Percentiles rank a stretch among this genome's conserved stretches.
Evolutionary conservation across 1,284 basidiomycete species (phyloP).

Genomic region (Ceraceosorus guamensis): DNA sequence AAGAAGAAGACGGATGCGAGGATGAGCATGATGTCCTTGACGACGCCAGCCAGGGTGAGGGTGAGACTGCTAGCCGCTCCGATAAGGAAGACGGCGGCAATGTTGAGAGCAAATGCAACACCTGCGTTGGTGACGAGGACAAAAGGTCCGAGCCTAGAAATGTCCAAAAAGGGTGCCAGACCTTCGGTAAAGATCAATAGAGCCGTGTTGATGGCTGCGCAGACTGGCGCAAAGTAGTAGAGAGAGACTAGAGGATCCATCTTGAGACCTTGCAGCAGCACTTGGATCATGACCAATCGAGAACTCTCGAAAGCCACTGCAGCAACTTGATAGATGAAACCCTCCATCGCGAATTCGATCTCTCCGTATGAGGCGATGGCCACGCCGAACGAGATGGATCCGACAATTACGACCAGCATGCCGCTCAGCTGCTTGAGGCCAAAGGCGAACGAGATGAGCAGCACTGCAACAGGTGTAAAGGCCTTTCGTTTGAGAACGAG

Average conservation of each 20-base stretch:
- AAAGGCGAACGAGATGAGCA: slow-evolving; percentile 86
- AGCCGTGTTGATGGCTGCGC: slow-evolving; percentile 76
- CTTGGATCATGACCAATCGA: slow-evolving; percentile 90
- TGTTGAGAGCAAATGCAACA: slow-evolving; percentile 83
- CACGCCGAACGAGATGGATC: slow-evolving; percentile 84
- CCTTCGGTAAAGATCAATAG: slow-evolving; percentile 85
- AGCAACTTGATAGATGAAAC: slow-evolving; percentile 61
- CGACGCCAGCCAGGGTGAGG: slow-evolving; percentile 86
- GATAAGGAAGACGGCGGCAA: slow-evolving; percentile 90
- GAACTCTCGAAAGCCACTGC: slow-evolving; percentile 68
- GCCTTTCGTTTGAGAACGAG: slow-evolving; percentile 56
- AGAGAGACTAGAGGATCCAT: slow-evolving; percentile 91
- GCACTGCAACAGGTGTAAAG: slow-evolving; percentile 90
- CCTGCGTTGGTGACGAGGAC: slow-evolving; percentile 75
- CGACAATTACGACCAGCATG: slow-evolving; percentile 73
- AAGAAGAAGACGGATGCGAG: slow-evolving; percentile 79
- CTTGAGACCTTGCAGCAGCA: slow-evolving; percentile 87
- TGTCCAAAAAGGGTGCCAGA: slow-evolving; percentile 71
- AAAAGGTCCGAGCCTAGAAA: slow-evolving; percentile 65
- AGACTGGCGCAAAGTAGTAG: slow-evolving; percentile 69
- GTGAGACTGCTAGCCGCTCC: slow-evolving; percentile 78
- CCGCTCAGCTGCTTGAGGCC: slow-evolving; percentile 79
- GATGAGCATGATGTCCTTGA: slow-evolving; percentile 89
- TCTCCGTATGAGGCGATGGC: slow-evolving; percentile 82
- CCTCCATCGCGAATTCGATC: slow-evolving; percentile 71